Evolutionary conservation across 2,329 filamentous ascomycete species (phyloP).

Genomic region (Epichloe coenophiala): DNA sequence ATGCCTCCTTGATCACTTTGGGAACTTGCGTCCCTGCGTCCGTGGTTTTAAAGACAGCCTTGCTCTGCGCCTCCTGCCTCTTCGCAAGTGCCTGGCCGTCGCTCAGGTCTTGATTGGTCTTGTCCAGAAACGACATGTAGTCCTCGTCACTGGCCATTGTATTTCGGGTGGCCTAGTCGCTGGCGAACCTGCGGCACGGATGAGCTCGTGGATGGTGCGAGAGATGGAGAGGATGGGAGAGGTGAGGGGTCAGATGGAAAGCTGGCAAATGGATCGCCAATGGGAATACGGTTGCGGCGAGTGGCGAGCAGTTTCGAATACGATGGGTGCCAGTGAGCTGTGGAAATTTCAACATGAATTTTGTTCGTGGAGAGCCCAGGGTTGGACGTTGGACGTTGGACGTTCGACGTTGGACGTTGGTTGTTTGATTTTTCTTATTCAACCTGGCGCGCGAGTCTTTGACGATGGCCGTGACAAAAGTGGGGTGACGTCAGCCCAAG

Average conservation of each 20-base stretch:
- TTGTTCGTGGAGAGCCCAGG: neutral
- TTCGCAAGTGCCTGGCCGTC: constrained; percentile 19
- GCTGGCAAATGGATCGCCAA: neutral
- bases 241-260: neutral
- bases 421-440: neutral
- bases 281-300: neutral
- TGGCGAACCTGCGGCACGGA: constrained; percentile 5
- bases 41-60: constrained; percentile 33
- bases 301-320: neutral
- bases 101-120: constrained; percentile 69
- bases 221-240: neutral
- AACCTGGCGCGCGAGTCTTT: neutral
- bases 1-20: constrained; percentile 34
- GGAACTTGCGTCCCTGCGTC: constrained; percentile 48
- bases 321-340: neutral
- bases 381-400: no score
- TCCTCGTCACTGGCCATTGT: constrained; percentile 65
- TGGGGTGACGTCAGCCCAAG: constrained; percentile 18
- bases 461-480: constrained; percentile 5
- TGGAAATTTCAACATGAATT: neutral
- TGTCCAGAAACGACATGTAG: constrained; percentile 75
- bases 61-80: constrained; percentile 10
- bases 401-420: neutral
- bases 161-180: neutral
- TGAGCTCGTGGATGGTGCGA: constrained; percentile 3